Percentiles rank a stretch among this genome's conserved stretches.
phyloP scores from a whole-genome alignment of 2,329 filamentous ascomycete genomes.

The Diaporthe sp. region DNA sequence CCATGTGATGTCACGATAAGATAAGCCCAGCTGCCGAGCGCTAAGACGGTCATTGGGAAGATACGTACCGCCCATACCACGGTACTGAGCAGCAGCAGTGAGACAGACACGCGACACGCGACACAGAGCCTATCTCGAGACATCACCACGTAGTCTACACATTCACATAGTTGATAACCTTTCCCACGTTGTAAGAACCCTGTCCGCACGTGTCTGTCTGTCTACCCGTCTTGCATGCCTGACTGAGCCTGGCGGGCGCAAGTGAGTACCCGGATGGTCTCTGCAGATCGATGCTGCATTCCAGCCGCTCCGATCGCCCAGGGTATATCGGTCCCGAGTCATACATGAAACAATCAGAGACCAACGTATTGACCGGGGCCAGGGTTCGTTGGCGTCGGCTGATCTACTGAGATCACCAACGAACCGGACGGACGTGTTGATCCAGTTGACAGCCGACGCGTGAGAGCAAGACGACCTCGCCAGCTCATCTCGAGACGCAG shows the following conservation, averaged over 20 bases:
- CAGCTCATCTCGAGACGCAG: background rate
- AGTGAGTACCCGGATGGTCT: constrained; percentile 19
- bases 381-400: background rate
- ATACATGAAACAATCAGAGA: constrained; percentile 13
- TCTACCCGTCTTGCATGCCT: background rate
- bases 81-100: background rate
- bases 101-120: background rate
- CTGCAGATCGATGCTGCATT: constrained; percentile 13
- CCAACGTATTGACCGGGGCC: background rate
- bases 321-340: constrained; percentile 5
- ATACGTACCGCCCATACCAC: background rate
- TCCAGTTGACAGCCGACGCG: background rate
- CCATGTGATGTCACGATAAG: constrained; percentile 37
- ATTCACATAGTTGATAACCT: background rate
- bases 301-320: background rate
- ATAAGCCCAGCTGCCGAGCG: constrained; percentile 15
- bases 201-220: constrained; percentile 12
- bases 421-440: background rate
- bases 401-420: background rate
- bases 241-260: background rate
- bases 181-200: constrained; percentile 13
- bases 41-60: constrained; percentile 6
- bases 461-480: background rate
- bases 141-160: background rate
- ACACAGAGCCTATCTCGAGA: background rate